Evolutionary conservation across 2,329 filamentous ascomycete species (phyloP), one percentile per base, ranked within the genome.

Genomic region (Neoscytalidium dimidiatum): DNA sequence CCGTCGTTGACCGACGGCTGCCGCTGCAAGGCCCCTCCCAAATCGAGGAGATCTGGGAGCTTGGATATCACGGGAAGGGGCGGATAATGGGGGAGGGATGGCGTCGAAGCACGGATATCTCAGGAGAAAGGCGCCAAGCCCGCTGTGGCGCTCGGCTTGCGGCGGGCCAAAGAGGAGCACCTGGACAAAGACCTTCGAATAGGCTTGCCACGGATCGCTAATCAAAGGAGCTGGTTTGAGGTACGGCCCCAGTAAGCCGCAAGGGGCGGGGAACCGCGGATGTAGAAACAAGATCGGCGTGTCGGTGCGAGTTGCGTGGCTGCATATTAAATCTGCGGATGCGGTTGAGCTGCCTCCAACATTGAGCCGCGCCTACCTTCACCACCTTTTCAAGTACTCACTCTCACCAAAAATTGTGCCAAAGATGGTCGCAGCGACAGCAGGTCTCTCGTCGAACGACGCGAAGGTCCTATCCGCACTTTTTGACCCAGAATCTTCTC

Each of bases 401-500:
- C 28, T 19, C n/a, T 38, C 19, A 7, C 26, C 23, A 35, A 19
- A 38, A 9, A 44, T 19, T 9, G n/a, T 9, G 11, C 28, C 9
- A 53, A 53, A 7, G 13, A 65, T 65, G 53, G 51, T 53, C 2
- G 29, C 57, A 4, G 13, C 73, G 83, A 86, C 64, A 83, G 90
- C 71, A 3, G 64, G 67, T 5, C 69, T 80, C 23, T 74, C 76
- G 28, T 66, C 71, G 21, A 78, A 78, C 48, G 78, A 80, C 67
- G 68, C 68, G 3, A 73, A 73, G 52, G 77, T 79, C 21, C 68
- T 80, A 14, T 71, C 73, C 44, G 75, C 77, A 0, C 72, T 80
- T 1, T 80, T 80, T 69, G 77, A 79, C 60, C 77, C 77, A 31
- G 77, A 77, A 13, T 75, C 77, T n/a, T 75, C 74, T 7, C 83